Evolutionary conservation across 176 grass and related monocot species (phyloP), one percentile per base, ranked within the genome.

Genomic region (Chloris gayana): DNA sequence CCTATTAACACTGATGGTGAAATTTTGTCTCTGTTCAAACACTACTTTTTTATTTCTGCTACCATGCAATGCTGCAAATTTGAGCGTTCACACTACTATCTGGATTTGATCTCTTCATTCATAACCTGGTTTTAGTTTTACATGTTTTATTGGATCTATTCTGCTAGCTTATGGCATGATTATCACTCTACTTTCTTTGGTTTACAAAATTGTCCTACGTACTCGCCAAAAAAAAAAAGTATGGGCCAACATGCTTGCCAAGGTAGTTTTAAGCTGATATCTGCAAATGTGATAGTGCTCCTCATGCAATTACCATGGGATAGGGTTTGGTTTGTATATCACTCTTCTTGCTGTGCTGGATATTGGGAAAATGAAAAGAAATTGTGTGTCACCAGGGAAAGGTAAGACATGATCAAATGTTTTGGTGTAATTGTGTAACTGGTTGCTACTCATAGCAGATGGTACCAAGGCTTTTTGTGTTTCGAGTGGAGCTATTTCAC

Each of bases 21-120:
- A 67, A 67, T 50, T 60, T 76, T 27, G 5, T 79, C 31, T 79
- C n/a, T 74, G 67, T 21, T 87, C 59, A 67, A 72, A 37, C 61
- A 32, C 32, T 76, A 70, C n/a, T 32, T 51, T 75, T 76, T 61
- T n/a, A 67, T 59, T 81, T 86, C 49, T 49, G 68, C 30, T 68
- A 74, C 59, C 77, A 38, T 81, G 64, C 37, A 9, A n/a, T 73
- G 59, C 21, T 85, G 76, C 66, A 62, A 26, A 51, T n/a, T 21
- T 9, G 6, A 29, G 22, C 33, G 29, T 80, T 80, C 57, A 67
- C 70, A 47, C 29, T 35, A 62, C 30, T 67, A n/a, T 19, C 27
- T 86, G 19, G 58, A 32, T 80, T 73, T 67, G 14, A 24, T 44
- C 67, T 85, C n/a, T 51, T n/a, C 60, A 32, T 70, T 29, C 1